Conservation (phyloP, 495 filamentous ascomycete species). For the Aspergillus haitiensis region DNA sequence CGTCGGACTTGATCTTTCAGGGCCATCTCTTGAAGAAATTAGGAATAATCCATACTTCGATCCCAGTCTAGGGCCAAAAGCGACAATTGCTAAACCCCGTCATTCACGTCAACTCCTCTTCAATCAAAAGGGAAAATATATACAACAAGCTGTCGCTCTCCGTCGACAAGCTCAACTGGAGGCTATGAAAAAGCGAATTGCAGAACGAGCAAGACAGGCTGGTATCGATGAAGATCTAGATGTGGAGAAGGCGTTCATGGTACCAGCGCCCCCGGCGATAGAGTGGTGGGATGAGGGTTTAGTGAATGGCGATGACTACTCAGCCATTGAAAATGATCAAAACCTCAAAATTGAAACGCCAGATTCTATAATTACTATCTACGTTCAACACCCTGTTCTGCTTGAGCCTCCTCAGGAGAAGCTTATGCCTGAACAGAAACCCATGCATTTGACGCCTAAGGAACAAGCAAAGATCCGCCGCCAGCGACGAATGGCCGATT, state of each 20-base stretch:
- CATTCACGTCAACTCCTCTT: conserved; percentile 77
- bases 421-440: conserved; percentile 73
- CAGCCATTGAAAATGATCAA: conserved; percentile 60
- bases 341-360: conserved; percentile 71
- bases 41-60: conserved; percentile 87
- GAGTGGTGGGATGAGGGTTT: conserved; percentile 99
- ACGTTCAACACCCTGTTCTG: conserved; percentile 91
- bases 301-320: conserved; percentile 71
- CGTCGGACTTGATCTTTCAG: conserved; percentile 66
- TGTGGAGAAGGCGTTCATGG: conserved; percentile 81
- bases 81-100: conserved; percentile 61
- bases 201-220: conserved; percentile 76
- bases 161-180: conserved; percentile 85
- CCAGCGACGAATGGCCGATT: conserved; percentile 83
- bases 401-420: conserved; percentile 90
- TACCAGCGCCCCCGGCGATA: conserved; percentile 79
- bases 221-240: conserved; percentile 90
- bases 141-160: conserved; percentile 84
- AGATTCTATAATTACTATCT: conserved; percentile 83
- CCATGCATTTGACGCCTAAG: conserved; percentile 87
- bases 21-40: conserved; percentile 66
- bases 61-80: conserved; percentile 63
- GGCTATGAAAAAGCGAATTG: conserved; percentile 90
- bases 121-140: conserved; percentile 97
- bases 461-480: conserved; percentile 91